Conservation (phyloP, 352 stramenopile genomes). For the Phytophthora meadii region DNA sequence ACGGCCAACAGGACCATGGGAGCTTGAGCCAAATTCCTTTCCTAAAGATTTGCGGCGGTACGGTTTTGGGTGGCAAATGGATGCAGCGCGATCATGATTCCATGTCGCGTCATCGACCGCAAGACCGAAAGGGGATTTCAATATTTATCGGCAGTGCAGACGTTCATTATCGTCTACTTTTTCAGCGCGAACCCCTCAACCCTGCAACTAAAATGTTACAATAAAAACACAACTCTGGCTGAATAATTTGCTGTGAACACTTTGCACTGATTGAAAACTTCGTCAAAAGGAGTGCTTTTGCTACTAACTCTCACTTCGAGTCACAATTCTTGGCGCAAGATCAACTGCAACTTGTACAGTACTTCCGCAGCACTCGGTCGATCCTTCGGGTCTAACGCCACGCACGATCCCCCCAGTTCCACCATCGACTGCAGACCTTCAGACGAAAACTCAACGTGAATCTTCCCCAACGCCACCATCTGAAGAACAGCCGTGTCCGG, state of each 20-base stretch:
- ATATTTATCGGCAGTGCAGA: constrained; percentile 40
- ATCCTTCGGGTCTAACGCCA: constrained; percentile 33
- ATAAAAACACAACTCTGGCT: constrained; percentile 8
- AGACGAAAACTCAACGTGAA: constrained; percentile 43
- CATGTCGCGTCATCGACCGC: neutral
- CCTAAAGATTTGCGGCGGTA: constrained; percentile 19
- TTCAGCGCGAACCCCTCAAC: neutral
- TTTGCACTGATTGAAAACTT: no score
- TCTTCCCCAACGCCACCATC: constrained; percentile 41
- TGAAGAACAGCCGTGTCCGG: constrained; percentile 36
- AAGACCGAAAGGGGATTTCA: constrained; percentile 13
- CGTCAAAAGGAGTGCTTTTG: neutral
- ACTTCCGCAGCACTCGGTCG: constrained; percentile 41
- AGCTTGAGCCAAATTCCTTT: neutral
- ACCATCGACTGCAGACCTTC: constrained; percentile 23
- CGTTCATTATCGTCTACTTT: constrained; percentile 8
- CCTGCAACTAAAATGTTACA: constrained; percentile 15
- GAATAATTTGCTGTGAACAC: no score
- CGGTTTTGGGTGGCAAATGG: neutral
- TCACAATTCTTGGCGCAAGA: constrained; percentile 21
- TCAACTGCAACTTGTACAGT: constrained; percentile 32
- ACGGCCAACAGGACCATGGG: neutral
- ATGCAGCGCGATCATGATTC: neutral
- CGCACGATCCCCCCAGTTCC: constrained; percentile 30
- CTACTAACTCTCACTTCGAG: neutral